Conservation (phyloP, 2,329 filamentous ascomycete genomes). For the Gyromitra esculenta region DNA sequence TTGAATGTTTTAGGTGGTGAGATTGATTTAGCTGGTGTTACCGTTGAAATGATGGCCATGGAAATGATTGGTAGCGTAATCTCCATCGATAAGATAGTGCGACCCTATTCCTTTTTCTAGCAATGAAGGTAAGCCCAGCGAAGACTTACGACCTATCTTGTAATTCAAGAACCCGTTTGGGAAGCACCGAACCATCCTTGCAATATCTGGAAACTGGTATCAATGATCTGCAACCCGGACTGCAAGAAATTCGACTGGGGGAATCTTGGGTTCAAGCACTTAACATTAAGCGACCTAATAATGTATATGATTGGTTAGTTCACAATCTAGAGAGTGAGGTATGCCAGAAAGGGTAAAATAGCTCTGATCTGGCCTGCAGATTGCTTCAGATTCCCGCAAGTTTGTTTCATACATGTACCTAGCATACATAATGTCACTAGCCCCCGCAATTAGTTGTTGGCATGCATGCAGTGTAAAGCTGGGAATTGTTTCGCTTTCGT, state of each 20-base stretch:
- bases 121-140: background rate
- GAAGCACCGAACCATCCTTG: background rate
- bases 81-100: background rate
- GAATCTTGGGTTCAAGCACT: background rate
- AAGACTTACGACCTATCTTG: background rate
- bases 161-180: background rate
- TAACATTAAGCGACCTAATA: background rate
- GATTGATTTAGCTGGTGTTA: too few species aligned
- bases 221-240: background rate
- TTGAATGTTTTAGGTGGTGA: too few species aligned
- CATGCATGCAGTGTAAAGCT: background rate
- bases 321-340: background rate
- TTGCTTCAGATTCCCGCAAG: background rate
- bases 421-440: background rate
- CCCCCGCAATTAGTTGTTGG: background rate
- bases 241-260: background rate
- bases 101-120: background rate
- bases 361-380: background rate
- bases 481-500: constrained; percentile 6
- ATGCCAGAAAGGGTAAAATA: background rate
- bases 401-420: background rate
- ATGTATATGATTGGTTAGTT: background rate
- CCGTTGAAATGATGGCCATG: too few species aligned
- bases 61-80: too few species aligned
- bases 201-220: background rate